Percentiles rank a stretch among this genome's conserved stretches.
Conservation (phyloP, 1,284 basidiomycete genomes). For the Puccinia triticina region DNA sequence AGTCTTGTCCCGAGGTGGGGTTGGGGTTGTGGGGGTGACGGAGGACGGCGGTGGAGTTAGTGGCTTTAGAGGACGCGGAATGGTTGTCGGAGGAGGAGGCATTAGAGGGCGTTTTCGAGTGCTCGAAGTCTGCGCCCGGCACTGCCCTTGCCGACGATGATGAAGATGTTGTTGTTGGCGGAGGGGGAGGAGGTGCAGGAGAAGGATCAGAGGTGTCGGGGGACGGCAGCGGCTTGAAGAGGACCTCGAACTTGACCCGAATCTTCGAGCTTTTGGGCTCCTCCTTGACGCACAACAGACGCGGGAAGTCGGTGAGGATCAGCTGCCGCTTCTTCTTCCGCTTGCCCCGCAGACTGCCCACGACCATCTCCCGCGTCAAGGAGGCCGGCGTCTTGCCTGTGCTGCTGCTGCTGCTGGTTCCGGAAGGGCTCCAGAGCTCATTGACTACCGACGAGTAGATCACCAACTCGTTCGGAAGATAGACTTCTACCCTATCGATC, state of each 20-base stretch:
- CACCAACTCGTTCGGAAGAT: conserved; percentile 39
- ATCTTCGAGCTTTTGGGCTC: conserved; percentile 5
- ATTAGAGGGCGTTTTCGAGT: neutral
- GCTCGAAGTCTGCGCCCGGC: no score
- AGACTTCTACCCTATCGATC: conserved; percentile 27
- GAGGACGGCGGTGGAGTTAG: neutral
- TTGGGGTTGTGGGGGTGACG: neutral
- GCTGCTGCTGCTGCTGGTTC: neutral
- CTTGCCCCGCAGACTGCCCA: neutral
- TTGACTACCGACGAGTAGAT: conserved; percentile 24
- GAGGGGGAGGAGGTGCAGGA: no score
- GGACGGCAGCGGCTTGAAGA: conserved; percentile 23
- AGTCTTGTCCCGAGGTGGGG: neutral
- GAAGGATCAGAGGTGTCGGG: no score
- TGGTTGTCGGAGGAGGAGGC: neutral
- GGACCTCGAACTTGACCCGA: conserved; percentile 19
- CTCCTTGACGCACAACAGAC: conserved; percentile 36
- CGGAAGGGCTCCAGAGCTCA: neutral
- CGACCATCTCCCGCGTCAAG: neutral
- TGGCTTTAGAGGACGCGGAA: neutral
- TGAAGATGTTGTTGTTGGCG: no score
- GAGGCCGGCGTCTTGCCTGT: neutral
- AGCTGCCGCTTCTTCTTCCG: conserved; percentile 35
- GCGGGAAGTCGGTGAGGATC: conserved; percentile 37
- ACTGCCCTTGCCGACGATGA: neutral